phyloP scores from a whole-genome alignment of 2,329 filamentous ascomycete genomes.

The Aspergillus pseudoviridinutans region DNA sequence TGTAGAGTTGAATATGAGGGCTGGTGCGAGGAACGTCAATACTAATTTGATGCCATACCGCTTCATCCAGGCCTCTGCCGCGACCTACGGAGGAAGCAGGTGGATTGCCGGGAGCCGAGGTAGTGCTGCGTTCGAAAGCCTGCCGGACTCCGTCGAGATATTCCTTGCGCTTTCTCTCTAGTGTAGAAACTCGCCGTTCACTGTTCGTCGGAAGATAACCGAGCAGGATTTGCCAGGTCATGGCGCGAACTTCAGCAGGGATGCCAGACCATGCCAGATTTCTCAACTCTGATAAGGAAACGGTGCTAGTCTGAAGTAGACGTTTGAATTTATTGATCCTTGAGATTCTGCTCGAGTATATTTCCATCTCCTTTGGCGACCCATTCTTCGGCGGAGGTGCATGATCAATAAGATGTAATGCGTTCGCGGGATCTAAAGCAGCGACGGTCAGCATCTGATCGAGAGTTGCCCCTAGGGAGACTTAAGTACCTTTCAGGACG shows the following conservation, averaged over 20 bases:
- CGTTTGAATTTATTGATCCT: slow-evolving; percentile 99
- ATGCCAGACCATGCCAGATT: slow-evolving; percentile 90
- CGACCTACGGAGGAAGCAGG: slow-evolving; percentile 46
- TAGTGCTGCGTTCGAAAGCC: slow-evolving; percentile 56
- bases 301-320: slow-evolving; percentile 86
- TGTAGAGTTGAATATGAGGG: slow-evolving; percentile 89
- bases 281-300: slow-evolving; percentile 78
- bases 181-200: slow-evolving; percentile 79
- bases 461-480: not conserved
- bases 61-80: slow-evolving; percentile 81
- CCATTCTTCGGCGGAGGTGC: slow-evolving; percentile 69
- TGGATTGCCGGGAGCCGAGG: slow-evolving; percentile 39
- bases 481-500: slow-evolving; percentile 63
- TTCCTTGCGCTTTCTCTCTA: slow-evolving; percentile 93
- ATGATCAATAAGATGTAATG: slow-evolving; percentile 89
- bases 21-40: slow-evolving; percentile 97
- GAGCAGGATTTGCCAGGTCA: slow-evolving; percentile 97
- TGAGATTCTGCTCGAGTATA: slow-evolving; percentile 79
- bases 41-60: slow-evolving; percentile 99
- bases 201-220: slow-evolving; percentile 97
- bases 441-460: not conserved
- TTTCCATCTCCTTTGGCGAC: slow-evolving; percentile 77
- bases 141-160: slow-evolving; percentile 85
- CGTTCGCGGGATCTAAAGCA: slow-evolving; percentile 71
- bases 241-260: slow-evolving; percentile 90